A percentile compares a stretch with the other conserved stretches of the same genome.
phyloP scores from a whole-genome alignment of 495 filamentous ascomycete species.

The Penicillium lividum region DNA sequence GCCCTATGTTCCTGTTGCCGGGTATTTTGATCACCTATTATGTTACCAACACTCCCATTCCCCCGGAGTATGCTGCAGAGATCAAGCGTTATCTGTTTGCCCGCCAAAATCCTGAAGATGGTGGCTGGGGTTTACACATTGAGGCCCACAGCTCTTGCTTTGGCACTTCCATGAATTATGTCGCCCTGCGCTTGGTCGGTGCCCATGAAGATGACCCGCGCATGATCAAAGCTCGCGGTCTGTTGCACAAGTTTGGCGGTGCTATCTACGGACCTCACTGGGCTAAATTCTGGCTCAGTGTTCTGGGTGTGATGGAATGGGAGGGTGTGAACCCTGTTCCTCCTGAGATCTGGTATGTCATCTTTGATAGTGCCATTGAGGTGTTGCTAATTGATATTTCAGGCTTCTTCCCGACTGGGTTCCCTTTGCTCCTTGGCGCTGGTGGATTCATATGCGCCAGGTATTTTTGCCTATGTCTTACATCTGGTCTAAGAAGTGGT shows the following conservation, averaged over 20 bases:
- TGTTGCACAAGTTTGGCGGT: conserved; percentile 83
- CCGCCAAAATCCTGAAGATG: conserved; percentile 82
- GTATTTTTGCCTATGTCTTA: conserved; percentile 93
- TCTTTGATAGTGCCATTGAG: background rate
- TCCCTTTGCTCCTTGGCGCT: conserved; percentile 91
- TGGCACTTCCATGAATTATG: conserved; percentile 88
- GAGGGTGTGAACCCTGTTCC: conserved; percentile 93
- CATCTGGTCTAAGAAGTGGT: conserved; percentile 78
- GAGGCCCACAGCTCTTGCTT: conserved; percentile 93
- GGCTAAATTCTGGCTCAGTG: conserved; percentile 89
- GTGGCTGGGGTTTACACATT: conserved; percentile 95
- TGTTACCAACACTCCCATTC: conserved; percentile 86
- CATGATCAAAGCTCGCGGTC: conserved; percentile 83
- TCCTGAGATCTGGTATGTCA: conserved; percentile 77
- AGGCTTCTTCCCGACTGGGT: conserved; percentile 92
- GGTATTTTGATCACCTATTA: conserved; percentile 86
- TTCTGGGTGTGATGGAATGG: conserved; percentile 83
- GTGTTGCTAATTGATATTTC: conserved; percentile 6
- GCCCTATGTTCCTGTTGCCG: conserved; percentile 83
- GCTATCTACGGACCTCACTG: conserved; percentile 86
- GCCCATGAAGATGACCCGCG: conserved; percentile 79
- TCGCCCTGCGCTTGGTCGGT: conserved; percentile 82
- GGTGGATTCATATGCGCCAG: conserved; percentile 97
- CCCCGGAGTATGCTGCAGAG: conserved; percentile 77
- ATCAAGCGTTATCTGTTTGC: conserved; percentile 93